Base-by-base conservation (phyloP, 176 grass and related monocot species). In the Musa itinerans region DNA sequence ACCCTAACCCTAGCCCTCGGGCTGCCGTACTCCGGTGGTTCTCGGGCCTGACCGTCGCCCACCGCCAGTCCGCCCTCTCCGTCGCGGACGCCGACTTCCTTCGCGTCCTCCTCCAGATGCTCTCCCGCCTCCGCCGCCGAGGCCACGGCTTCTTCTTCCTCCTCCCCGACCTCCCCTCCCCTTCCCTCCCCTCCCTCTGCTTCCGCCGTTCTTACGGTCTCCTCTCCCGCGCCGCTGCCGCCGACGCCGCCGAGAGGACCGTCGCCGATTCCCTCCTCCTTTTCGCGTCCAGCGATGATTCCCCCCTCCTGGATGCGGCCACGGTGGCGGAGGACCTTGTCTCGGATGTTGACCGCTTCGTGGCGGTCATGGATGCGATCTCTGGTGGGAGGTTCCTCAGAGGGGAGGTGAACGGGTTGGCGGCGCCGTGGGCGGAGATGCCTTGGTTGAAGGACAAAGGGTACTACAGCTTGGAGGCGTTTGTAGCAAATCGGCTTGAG, bases 71-170 rank as follows among this genome's bases (percentile, higher is more conserved):
- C 1, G 84, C 86, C 6, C 58, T 86, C 67, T 87, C 88, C 19
- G 84, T 86, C 65, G 52, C 89, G 34, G 75, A 86, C 50, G 77
- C 80, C 1, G 58, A 86, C 11, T 83, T 89, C 11, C 3, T 89
- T 0, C 14, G 50, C 16, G 69, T 87, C 21, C 78, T 98, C 26
- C 79, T 89, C 63, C 75, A 75, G 71, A 98, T 98, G 94, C 65
- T 91, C 68, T 74, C 65, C 24, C 88, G 91, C 68, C 86, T 93
- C 64, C 94, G 89, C 56, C 64, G 82, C 78, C 86, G 76, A 10
- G 94, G 90, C 24, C 88, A 91, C 77, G 87, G 85, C 55, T 89
- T 92, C 68, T 98, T 98, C 84, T 98, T 98, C 86, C 72, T 98
- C 29, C 90, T 98, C 34, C 54, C 89, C 1, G 85, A 87, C 49